These are phyloP conservation scores for Epithele typhae DNA, from an alignment of 768 basidiomycete species.

Conservation along the genomic window DNA sequence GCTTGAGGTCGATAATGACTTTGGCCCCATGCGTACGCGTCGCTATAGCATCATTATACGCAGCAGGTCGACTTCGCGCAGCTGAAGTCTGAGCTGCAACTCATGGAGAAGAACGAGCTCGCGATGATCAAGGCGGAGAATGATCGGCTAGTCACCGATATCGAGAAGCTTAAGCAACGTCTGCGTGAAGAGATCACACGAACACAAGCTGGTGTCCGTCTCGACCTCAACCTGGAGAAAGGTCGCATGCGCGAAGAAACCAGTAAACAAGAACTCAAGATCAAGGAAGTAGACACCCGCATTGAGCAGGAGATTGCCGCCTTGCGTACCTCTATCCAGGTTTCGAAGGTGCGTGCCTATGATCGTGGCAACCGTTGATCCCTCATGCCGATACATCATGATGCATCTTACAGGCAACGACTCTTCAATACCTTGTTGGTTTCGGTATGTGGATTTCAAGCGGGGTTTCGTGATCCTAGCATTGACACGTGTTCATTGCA, in stretches of 20 bases:
- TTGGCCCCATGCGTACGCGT: too few relatives aligned
- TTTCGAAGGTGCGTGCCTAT: constrained; percentile 62
- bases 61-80: constrained; percentile 97
- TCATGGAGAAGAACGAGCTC: constrained; percentile 96
- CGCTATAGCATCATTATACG: constrained; percentile 78
- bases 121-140: constrained; percentile 95
- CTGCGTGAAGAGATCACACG: constrained; percentile 87
- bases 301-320: constrained; percentile 96
- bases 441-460: constrained; percentile 53
- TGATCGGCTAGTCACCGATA: constrained; percentile 85
- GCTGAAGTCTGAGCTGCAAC: constrained; percentile 91
- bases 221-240: constrained; percentile 96
- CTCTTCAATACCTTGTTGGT: constrained; percentile 82
- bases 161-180: constrained; percentile 93
- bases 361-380: background rate
- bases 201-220: constrained; percentile 88
- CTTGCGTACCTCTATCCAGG: constrained; percentile 77
- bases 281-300: constrained; percentile 95
- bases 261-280: constrained; percentile 88
- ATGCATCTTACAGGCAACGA: constrained; percentile 65
- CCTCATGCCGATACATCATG: too few relatives aligned
- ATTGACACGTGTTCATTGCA: constrained; percentile 31
- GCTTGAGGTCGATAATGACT: background rate
- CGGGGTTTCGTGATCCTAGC: background rate
- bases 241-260: constrained; percentile 93